Conservation (phyloP, 169 alveolate species). For the Besnoitia besnoiti region DNA sequence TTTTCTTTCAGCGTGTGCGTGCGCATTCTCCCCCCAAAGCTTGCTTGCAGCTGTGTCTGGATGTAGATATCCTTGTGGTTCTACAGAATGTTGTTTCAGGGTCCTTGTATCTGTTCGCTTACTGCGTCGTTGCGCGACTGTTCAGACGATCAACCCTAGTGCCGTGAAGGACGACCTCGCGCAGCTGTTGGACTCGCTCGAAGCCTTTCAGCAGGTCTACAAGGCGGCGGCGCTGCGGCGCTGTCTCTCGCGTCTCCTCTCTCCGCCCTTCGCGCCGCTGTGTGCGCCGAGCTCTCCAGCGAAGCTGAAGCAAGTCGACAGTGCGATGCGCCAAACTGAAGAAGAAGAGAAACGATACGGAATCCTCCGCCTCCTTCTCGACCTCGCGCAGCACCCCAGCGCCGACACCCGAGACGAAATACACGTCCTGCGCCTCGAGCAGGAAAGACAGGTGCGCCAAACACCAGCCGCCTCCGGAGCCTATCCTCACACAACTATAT, state of each 20-base stretch:
- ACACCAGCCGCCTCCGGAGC: background rate
- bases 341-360: constrained; percentile 17
- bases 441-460: background rate
- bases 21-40: too few relatives aligned
- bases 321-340: background rate
- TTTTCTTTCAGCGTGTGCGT: too few relatives aligned
- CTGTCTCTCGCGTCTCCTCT: background rate
- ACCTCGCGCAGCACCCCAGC: background rate
- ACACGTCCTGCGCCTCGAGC: background rate
- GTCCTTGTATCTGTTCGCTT: too few relatives aligned
- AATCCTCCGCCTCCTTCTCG: background rate
- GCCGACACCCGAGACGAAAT: background rate
- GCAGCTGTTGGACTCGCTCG: background rate
- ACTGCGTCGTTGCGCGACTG: too few relatives aligned
- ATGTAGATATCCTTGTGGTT: too few relatives aligned
- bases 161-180: background rate
- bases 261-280: background rate
- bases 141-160: background rate
- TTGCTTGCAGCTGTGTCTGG: too few relatives aligned
- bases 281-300: background rate
- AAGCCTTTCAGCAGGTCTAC: background rate
- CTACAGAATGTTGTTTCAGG: too few relatives aligned
- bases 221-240: background rate
- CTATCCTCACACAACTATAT: background rate
- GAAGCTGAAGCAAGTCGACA: background rate